Conservation (phyloP, 169 alveolate species). For the Theileria equi region DNA sequence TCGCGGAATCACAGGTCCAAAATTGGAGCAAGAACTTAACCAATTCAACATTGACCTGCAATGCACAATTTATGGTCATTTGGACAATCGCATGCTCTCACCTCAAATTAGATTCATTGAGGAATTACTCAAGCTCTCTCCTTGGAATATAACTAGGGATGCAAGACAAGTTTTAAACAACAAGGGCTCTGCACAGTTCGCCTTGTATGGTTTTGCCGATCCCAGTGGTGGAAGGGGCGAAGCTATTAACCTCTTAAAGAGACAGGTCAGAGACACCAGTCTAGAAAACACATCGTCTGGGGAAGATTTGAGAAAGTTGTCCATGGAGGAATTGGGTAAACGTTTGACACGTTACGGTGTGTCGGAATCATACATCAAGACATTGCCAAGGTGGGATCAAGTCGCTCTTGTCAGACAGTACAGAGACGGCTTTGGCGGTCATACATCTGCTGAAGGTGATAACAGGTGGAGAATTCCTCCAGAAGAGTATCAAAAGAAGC, state of each 20-base stretch:
- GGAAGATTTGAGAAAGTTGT: conserved; percentile 82
- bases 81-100: conserved; percentile 15
- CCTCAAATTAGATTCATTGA: conserved; percentile 72
- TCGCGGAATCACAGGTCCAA: conserved; percentile 35
- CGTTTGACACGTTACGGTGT: conserved; percentile 80
- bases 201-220: conserved; percentile 79
- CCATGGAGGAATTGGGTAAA: conserved; percentile 80
- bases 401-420: conserved; percentile 84
- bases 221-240: conserved; percentile 88
- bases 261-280: conserved; percentile 59
- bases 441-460: conserved; percentile 48
- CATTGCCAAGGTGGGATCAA: conserved; percentile 87
- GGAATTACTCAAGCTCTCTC: conserved; percentile 77
- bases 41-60: conserved; percentile 37
- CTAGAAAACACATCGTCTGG: conserved; percentile 50
- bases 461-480: conserved; percentile 70
- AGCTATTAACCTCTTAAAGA: conserved; percentile 74
- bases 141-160: conserved; percentile 83
- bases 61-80: conserved; percentile 55
- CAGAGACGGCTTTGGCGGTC: conserved; percentile 77
- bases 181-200: conserved; percentile 80
- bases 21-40: conserved; percentile 17
- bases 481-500: conserved; percentile 75
- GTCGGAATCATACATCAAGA: conserved; percentile 75
- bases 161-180: conserved; percentile 75